These are phyloP conservation scores for Triticum urartu DNA, from an alignment of 176 grass and related monocot species.

Conservation along the genomic window DNA sequence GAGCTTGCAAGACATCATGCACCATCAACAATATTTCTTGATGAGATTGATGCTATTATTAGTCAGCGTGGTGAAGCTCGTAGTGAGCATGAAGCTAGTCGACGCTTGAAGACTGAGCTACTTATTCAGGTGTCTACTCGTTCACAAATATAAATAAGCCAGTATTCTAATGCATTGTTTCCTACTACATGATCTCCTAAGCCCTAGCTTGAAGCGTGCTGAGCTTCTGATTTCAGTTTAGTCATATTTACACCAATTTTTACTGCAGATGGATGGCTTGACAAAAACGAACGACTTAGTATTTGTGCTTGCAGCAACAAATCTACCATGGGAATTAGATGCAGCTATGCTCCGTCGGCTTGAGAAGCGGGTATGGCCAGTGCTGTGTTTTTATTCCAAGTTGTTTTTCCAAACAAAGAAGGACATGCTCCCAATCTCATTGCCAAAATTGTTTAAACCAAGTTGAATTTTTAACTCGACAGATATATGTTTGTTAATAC, in stretches of 20 bases:
- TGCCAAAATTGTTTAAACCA: background rate
- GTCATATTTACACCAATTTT: constrained; percentile 20
- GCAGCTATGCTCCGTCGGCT: constrained; percentile 87
- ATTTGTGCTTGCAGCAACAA: constrained; percentile 95
- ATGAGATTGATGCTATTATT: constrained; percentile 97
- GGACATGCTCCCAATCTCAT: background rate
- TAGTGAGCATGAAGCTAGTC: constrained; percentile 96
- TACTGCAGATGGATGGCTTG: constrained; percentile 94
- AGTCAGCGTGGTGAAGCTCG: constrained; percentile 94
- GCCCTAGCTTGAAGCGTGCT: background rate
- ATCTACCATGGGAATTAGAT: constrained; percentile 96
- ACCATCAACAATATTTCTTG: constrained; percentile 98
- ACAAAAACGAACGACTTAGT: constrained; percentile 90
- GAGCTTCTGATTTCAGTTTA: background rate
- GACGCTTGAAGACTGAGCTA: constrained; percentile 89
- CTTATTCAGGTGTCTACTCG: constrained; percentile 70
- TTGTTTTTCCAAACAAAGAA: background rate
- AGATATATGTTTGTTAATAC: background rate
- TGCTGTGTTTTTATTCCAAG: background rate
- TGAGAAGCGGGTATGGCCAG: constrained; percentile 63
- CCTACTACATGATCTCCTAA: background rate
- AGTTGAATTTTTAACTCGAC: background rate
- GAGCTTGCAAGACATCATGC: constrained; percentile 95
- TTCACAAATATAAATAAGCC: background rate
- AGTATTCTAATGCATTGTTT: constrained; percentile 12